A percentile compares a stretch with the other conserved stretches of the same genome.
Evolutionary conservation across 805 yeast species (phyloP).

Genomic region (Candida sanyiensis): DNA sequence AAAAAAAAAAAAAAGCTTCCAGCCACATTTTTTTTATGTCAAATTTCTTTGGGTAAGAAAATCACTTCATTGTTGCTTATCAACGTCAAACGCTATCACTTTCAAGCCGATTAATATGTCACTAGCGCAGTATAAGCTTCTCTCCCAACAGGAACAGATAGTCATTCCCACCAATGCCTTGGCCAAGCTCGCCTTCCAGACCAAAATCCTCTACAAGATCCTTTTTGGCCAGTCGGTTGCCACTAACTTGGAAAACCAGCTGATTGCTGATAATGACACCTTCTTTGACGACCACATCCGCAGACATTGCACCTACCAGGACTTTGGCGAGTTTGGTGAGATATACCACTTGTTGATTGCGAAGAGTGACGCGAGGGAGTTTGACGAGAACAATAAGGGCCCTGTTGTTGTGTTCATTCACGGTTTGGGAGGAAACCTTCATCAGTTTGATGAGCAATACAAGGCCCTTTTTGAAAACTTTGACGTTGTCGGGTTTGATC

Average conservation of each 20-base stretch:
- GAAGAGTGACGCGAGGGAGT: conserved; percentile 12
- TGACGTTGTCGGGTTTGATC: conserved; percentile 64
- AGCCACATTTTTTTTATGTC: background rate
- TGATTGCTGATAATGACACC: conserved; percentile 16
- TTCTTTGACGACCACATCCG: conserved; percentile 14
- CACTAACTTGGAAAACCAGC: conserved; percentile 16
- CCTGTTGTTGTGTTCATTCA: conserved; percentile 59
- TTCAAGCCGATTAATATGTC: no score
- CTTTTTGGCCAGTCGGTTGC: background rate
- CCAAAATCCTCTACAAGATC: conserved; percentile 3
- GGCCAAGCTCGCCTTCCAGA: background rate
- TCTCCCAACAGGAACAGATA: conserved; percentile 8
- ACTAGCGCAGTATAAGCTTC: conserved; percentile 15
- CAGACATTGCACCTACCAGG: conserved; percentile 10
- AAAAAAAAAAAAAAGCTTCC: no score
- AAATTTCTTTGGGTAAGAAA: background rate
- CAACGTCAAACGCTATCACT: no score
- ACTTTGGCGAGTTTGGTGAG: conserved; percentile 9
- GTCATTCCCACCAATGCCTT: conserved; percentile 7
- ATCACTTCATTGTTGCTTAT: no score
- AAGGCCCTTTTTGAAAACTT: conserved; percentile 56
- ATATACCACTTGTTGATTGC: conserved; percentile 12
- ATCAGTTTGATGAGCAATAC: conserved; percentile 70
- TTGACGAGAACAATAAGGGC: conserved; percentile 6
- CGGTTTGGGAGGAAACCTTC: conserved; percentile 86